phyloP scores from a whole-genome alignment of 2,329 filamentous ascomycete species.

The Colletotrichum cuscutae region DNA sequence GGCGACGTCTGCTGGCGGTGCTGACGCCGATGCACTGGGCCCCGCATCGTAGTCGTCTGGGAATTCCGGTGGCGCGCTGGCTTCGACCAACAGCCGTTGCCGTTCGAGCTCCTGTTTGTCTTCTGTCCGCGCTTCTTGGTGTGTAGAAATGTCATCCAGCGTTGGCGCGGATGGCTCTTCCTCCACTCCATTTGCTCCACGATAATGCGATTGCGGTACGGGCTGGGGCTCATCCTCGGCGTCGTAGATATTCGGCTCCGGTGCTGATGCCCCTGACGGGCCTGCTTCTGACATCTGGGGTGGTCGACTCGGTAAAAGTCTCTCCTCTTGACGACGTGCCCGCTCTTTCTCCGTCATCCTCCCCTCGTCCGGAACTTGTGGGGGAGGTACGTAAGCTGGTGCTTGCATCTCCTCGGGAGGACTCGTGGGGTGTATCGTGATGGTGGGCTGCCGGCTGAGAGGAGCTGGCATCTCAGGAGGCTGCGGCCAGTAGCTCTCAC shows the following conservation, averaged over 20 bases:
- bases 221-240: slow-evolving; percentile 51
- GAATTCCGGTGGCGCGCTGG: slow-evolving; percentile 71
- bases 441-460: slow-evolving; percentile 27
- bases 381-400: slow-evolving; percentile 67
- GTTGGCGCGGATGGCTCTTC: slow-evolving; percentile 56
- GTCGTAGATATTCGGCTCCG: slow-evolving; percentile 58
- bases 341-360: slow-evolving; percentile 84
- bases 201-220: slow-evolving; percentile 36
- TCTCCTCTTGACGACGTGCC: slow-evolving; percentile 79
- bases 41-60: slow-evolving; percentile 61
- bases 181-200: slow-evolving; percentile 37
- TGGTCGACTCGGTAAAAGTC: slow-evolving; percentile 83
- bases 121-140: slow-evolving; percentile 57
- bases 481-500: slow-evolving; percentile 29
- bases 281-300: slow-evolving; percentile 52
- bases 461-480: slow-evolving; percentile 11
- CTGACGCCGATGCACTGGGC: slow-evolving; percentile 44
- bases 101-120: slow-evolving; percentile 86
- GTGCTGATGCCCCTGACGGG: slow-evolving; percentile 44
- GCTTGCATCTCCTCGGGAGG: slow-evolving; percentile 46
- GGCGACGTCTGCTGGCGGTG: slow-evolving; percentile 39
- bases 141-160: slow-evolving; percentile 53
- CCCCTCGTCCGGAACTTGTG: slow-evolving; percentile 68
- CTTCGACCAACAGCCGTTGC: slow-evolving; percentile 69
- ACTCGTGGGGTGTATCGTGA: slow-evolving; percentile 25